Evolutionary conservation across 352 stramenopile genomes (phyloP).

Genomic region (Discostella stelligera): DNA sequence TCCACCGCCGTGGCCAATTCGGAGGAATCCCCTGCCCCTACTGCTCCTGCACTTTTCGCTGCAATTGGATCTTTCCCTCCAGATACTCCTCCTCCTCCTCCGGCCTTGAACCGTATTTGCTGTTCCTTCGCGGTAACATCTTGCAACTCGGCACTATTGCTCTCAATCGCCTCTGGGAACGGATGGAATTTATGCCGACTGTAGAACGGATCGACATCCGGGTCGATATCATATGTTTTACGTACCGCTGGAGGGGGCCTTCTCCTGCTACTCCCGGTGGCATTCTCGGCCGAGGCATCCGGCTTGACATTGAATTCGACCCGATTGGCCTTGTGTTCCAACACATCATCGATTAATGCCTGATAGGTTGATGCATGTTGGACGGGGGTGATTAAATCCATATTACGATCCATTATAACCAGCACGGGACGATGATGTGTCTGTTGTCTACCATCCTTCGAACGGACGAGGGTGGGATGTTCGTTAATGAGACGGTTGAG

Average conservation of each 20-base stretch:
- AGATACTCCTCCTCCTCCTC: slow-evolving; percentile 11
- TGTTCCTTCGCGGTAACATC: slow-evolving; percentile 77
- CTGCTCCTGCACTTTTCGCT: slow-evolving; percentile 14
- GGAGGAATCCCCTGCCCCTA: slow-evolving; percentile 41
- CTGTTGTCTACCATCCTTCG: slow-evolving; percentile 49
- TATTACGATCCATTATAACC: slow-evolving; percentile 96
- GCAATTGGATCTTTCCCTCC: slow-evolving; percentile 20
- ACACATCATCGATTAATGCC: slow-evolving; percentile 94
- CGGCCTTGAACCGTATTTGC: slow-evolving; percentile 73
- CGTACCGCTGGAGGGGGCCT: slow-evolving; percentile 42
- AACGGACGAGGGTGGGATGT: slow-evolving; percentile 65
- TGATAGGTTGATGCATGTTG: slow-evolving; percentile 92
- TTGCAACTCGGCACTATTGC: slow-evolving; percentile 84
- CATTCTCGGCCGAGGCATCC: slow-evolving; percentile 29
- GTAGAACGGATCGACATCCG: slow-evolving; percentile 84
- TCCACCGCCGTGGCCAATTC: slow-evolving; percentile 86
- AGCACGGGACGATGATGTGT: slow-evolving; percentile 88
- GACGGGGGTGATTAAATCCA: slow-evolving; percentile 92
- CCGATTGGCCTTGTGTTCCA: slow-evolving; percentile 93
- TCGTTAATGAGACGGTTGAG: slow-evolving; percentile 82
- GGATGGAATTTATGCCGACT: slow-evolving; percentile 82
- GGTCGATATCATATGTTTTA: slow-evolving; percentile 83
- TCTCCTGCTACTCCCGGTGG: slow-evolving; percentile 11
- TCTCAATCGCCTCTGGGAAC: slow-evolving; percentile 89
- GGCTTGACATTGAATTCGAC: slow-evolving; percentile 87